Base-by-base conservation (phyloP, 1,284 basidiomycete species). In the Sporisorium reilianum region DNA sequence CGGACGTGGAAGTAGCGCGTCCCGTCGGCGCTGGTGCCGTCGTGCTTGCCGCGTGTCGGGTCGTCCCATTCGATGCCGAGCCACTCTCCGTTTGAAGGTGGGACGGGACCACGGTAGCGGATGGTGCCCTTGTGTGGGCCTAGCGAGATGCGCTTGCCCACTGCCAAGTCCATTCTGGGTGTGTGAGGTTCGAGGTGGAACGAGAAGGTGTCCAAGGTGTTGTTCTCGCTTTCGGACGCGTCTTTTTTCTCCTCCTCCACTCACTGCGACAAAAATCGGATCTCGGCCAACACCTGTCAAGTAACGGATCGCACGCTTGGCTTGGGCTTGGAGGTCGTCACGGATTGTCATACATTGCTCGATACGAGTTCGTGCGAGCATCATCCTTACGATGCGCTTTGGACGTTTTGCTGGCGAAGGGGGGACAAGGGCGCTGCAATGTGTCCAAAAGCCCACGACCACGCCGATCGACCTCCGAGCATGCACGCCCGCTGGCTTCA, bases 11-110 rank as follows among this genome's bases (percentile, higher is more conserved):
- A 99, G 85, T 97, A 95, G 36, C 87, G 88, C 59, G 87, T 89
- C 36, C 90, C 92, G 73, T 93, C 90, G 84, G 92, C 93, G 38
- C 54, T 57, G 60, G 87, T 84, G 12, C 96, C 96, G 76, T 91
- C 89, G 83, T 98, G 95, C 85, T 92, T 96, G 26, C 95, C 95
- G 55, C 93, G 88, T 1, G 83, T 66, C 6, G 91, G 88, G 80
- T 94, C 90, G 80, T 99, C 96, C 93, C 95, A 99, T 86, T 98
- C 95, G 54, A 98, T 89, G 14, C 96, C 96, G 5, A 95, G 88
- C 95, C 96, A 99, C 16, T 86, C 77, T 11, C 92, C 93, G 9
- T 85, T 82, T 0, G 92, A 90, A 20, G 89, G 88, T 16, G 89
- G 86, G 16, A 96, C 90, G 1, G 85, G 75, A 3, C 94, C 94